Percentiles rank a stretch among this genome's conserved stretches.
Evolutionary conservation across 495 filamentous ascomycete genomes (phyloP).

Genomic region (Bacidia rubella): DNA sequence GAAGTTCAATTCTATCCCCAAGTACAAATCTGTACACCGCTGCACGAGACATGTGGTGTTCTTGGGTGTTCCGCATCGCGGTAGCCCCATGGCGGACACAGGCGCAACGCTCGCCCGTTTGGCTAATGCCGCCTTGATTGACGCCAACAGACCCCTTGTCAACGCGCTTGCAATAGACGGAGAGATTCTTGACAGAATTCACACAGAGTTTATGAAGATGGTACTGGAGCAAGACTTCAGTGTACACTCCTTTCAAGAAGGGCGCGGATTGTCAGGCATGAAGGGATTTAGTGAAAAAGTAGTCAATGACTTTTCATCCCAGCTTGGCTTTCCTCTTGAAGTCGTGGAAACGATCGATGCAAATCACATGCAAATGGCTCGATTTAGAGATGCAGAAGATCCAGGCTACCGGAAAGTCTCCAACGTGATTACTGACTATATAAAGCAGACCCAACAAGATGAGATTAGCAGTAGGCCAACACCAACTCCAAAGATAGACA

Average conservation of each 20-base stretch:
- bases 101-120: constrained; percentile 20
- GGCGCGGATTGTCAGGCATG: constrained; percentile 24
- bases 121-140: constrained; percentile 18
- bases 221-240: constrained; percentile 17
- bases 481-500: too few relatives aligned
- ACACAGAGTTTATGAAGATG: constrained; percentile 22
- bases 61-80: constrained; percentile 30
- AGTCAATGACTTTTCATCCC: constrained; percentile 10
- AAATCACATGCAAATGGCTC: constrained; percentile 26
- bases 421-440: too few relatives aligned
- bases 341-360: constrained; percentile 28
- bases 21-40: constrained; percentile 19
- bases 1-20: constrained; percentile 18
- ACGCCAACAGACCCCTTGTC: constrained; percentile 21
- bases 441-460: too few relatives aligned
- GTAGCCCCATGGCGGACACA: constrained; percentile 23
- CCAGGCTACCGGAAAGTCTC: constrained; percentile 20
- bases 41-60: constrained; percentile 27
- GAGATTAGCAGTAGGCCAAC: too few relatives aligned
- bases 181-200: constrained; percentile 27
- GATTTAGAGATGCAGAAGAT: constrained; percentile 20
- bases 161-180: constrained; percentile 23
- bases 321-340: constrained; percentile 18
- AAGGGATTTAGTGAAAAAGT: constrained; percentile 26
- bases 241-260: constrained; percentile 33